Conservation (phyloP, 768 basidiomycete genomes). For the Suillus subluteus region DNA sequence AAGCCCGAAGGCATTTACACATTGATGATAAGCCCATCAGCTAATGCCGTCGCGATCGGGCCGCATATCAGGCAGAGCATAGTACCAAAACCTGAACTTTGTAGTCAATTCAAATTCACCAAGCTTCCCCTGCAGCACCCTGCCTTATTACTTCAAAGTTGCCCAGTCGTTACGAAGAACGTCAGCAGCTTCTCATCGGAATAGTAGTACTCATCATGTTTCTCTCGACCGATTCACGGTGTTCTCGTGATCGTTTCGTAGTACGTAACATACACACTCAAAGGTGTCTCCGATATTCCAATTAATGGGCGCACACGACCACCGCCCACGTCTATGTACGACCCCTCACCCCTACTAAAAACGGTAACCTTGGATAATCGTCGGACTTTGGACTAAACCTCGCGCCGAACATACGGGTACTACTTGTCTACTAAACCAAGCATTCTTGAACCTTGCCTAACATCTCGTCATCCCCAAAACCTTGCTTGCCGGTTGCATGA, state of each 20-base stretch:
- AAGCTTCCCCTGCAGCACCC: constrained; percentile 20
- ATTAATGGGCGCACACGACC: no score
- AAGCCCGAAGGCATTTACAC: constrained; percentile 4
- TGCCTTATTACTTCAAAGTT: constrained; percentile 14
- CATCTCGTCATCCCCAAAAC: no score
- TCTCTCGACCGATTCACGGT: constrained; percentile 21
- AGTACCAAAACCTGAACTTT: background rate
- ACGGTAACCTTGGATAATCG: no score
- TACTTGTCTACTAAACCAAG: no score
- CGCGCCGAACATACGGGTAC: no score
- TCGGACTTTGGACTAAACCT: no score
- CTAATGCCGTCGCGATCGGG: background rate
- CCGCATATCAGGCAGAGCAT: background rate
- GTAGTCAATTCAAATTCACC: background rate
- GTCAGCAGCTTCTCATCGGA: constrained; percentile 29
- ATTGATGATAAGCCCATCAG: background rate
- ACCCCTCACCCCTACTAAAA: no score
- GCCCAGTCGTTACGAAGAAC: background rate
- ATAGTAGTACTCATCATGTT: constrained; percentile 21
- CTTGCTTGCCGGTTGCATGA: no score
- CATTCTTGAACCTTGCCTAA: no score
- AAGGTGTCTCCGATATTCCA: no score
- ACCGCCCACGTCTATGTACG: no score
- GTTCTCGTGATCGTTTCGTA: constrained; percentile 31
- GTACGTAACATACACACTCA: constrained; percentile 35